A percentile compares a stretch with the other conserved stretches of the same genome.
phyloP scores from a whole-genome alignment of 2,329 filamentous ascomycete species.

The Cyclaneusma minus region DNA sequence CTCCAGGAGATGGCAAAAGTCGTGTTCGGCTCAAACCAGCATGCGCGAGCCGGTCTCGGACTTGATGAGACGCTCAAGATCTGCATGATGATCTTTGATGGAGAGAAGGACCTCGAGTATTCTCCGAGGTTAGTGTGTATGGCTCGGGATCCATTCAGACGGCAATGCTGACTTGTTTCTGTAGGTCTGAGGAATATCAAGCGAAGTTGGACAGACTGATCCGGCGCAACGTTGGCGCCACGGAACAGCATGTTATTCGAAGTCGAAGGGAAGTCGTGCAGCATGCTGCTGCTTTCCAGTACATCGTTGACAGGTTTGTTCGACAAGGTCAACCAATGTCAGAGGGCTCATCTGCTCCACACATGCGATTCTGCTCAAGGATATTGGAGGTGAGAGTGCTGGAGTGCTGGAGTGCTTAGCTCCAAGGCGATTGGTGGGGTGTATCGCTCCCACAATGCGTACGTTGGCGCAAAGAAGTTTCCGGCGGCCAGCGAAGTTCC shows the following conservation, averaged over 20 bases:
- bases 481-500: conserved; percentile 10
- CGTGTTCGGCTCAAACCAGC: conserved; percentile 5
- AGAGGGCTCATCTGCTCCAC: conserved; percentile 12
- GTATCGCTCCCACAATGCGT: conserved; percentile 3
- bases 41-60: conserved; percentile 3
- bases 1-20: no score
- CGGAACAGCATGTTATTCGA: background rate
- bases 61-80: conserved; percentile 1
- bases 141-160: no score
- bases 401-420: conserved; percentile 7
- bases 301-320: conserved; percentile 8
- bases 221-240: background rate
- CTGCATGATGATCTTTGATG: conserved; percentile 3
- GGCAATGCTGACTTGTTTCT: no score
- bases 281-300: conserved; percentile 5
- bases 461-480: conserved; percentile 6
- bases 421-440: conserved; percentile 3
- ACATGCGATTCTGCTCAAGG: conserved; percentile 11
- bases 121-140: no score
- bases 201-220: background rate
- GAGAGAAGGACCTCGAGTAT: background rate
- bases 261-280: conserved; percentile 3
- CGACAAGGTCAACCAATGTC: conserved; percentile 5
- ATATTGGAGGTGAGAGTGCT: conserved; percentile 6
- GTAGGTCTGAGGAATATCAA: background rate